Evolutionary conservation across 1,139 yeast species (phyloP), one percentile per base, ranked within the genome.

Genomic region (Lodderomyces parapsilosis): DNA sequence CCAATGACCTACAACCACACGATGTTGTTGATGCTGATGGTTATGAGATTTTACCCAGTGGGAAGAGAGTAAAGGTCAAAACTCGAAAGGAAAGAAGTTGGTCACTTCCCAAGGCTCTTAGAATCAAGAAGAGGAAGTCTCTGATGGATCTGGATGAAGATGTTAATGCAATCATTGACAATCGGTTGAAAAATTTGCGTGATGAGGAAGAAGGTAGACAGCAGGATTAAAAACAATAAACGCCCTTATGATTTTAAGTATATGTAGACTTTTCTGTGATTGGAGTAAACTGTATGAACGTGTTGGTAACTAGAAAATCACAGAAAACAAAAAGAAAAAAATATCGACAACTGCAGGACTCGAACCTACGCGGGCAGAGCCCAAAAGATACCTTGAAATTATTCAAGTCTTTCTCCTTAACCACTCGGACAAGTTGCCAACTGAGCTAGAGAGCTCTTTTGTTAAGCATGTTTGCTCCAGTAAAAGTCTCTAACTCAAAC

Each of bases 11-110:
- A 36, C 59, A 49, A 18, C 38, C 40, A 3, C 42, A 47, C 19
- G 40, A 48, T 14, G 53, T 54, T 19, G 49, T 60, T 53, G 76
- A 68, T 44, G 71, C 67, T 2, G 36, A 36, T 6, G 38, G 38
- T 10, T 75, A 69, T 42, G 91, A 85, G 52, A 63, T 80, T 25
- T 63, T 85, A 42, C 93, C 93, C 1, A 83, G 88, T 62, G 93
- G 93, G 14, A 81, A 81, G 52, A 60, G 76, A 41, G 75, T 78
- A 36, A 77, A 71, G 52, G 65, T 73, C 38, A 70, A 73, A 44
- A 50, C 59, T 37, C 49, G 47, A 20, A 42, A 44, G 6, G 14
- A 13, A 6, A n/a, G 30, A 18, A 38, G 23, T 13, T 57, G 48
- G 54, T 56, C 54, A 51, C 56, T 51, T 32, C 65, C 43, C 53